These are phyloP conservation scores for Gossypium arboreum DNA, from an alignment of 345 rosid genomes.

Conservation along the genomic window DNA sequence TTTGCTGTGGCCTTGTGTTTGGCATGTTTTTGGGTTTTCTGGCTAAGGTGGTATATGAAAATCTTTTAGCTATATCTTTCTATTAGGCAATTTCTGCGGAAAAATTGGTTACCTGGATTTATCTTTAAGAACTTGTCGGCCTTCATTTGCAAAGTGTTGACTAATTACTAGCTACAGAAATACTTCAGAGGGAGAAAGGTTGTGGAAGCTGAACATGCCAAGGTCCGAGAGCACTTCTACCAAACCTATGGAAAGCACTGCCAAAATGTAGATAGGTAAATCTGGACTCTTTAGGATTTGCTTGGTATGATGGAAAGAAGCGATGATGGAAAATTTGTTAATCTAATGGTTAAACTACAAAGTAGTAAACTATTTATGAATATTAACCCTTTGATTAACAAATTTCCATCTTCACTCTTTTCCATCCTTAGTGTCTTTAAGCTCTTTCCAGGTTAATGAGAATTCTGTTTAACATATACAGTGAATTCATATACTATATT, in stretches of 20 bases:
- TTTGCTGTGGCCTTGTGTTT: not conserved
- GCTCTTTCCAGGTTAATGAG: not conserved
- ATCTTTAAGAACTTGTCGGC: not conserved
- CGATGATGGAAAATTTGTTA: too few relatives aligned
- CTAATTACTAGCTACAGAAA: constrained; percentile 62
- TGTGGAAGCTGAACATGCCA: constrained; percentile 54
- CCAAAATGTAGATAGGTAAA: constrained; percentile 75
- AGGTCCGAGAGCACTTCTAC: constrained; percentile 63
- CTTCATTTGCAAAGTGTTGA: constrained; percentile 31
- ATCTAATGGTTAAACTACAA: too few relatives aligned
- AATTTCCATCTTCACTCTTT: too few relatives aligned
- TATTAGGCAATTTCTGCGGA: not conserved
- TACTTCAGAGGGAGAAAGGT: constrained; percentile 90
- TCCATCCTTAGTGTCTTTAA: not conserved
- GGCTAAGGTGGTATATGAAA: not conserved
- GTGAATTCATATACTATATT: not conserved
- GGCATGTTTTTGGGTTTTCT: not conserved
- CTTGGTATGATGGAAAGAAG: too few relatives aligned
- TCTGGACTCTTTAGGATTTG: not conserved
- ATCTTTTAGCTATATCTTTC: not conserved
- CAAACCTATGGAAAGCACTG: constrained; percentile 54
- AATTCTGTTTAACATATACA: not conserved
- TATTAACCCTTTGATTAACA: too few relatives aligned
- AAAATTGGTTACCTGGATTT: not conserved
- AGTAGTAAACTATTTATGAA: too few relatives aligned